Evolutionary conservation across 805 yeast genomes (phyloP), one percentile per base, ranked within the genome.

Genomic region (Wickerhamiella kazuoi): DNA sequence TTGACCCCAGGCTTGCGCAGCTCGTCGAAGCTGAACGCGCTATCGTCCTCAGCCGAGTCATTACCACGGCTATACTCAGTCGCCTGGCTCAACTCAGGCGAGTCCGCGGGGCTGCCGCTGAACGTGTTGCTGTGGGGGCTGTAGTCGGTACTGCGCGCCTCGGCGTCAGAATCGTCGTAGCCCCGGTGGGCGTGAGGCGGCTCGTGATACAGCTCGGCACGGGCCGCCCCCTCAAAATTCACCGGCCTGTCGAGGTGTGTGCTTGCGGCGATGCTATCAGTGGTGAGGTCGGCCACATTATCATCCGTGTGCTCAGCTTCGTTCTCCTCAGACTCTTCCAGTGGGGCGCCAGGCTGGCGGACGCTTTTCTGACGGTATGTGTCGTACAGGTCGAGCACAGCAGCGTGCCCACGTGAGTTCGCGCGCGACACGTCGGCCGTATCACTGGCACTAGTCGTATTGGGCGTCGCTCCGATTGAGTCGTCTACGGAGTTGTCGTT

Each of bases 331-430:
- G 32, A 29, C 14, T 29, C 32, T 5, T 29, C 15, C n/a, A n/a
- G n/a, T n/a, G n/a, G n/a, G 15, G 32, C 15, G 14, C 21, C n/a
- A 4, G 34, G 34, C 21, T 4, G 6, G 9, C 13, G 13, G 13
- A 17, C 7, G 21, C 21, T 31, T n/a, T 31, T 31, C 4, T 17
- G 8, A 6, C 35, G 38, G 34, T 40, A 40, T 16, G 17, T 23
- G 26, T 40, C 43, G 33, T 40, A 40, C 3, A 40, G 26, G 19
- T 36, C 34, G 23, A 40, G 29, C 24, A 40, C 43, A 3, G 43
- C 34, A 7, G 39, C 34, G 17, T 40, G 43, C 17, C 43, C 43
- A 7, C 35, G 36, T 16, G 35, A 28, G 23, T 6, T 15, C 7
- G 21, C 4, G 17, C 34, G 34, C 19, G 7, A 16, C 21, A 31